Base-by-base conservation (phyloP, 441 rosid genomes). In the Viola pubescens region DNA sequence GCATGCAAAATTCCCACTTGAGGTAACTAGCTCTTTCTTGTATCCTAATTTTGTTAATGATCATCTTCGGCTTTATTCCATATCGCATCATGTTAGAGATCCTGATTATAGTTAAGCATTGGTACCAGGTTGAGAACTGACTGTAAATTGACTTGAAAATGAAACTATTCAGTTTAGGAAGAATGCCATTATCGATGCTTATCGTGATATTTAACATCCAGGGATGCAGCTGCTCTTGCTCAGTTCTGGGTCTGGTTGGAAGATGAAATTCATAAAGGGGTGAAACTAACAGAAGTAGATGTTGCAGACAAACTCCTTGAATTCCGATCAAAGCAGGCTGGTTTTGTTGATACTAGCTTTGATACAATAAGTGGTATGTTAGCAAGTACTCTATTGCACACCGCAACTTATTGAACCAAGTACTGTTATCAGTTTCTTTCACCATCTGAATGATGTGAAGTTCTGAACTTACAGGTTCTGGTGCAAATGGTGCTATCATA, bases 181-280 rank as follows among this genome's bases (percentile, higher is more conserved):
- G 26, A 19, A 19, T 19, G 26, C 26, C 26, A 19, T 19, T 19
- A 19, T 19, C 26, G 26, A 19, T 19, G 54, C 47, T 53, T 54
- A 37, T 49, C 45, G 19, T 16, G n/a, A 62, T 60, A 52, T 10
- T 69, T 37, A 60, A 54, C 60, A 48, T 73, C 73, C 83, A 94
- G 97, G 73, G 98, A 94, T 82, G 98, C 98, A 61, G 94, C 95
- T 68, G 97, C 98, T 61, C 68, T 94, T 52, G 85, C 92, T 67
- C 85, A 82, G 57, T 89, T 94, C 73, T 89, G 98, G 98, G 79
- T 67, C 54, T 94, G 98, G 98, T 69, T 94, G 68, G 98, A 94
- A 74, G 83, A 81, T 51, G 95, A 89, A 79, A 78, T 94, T 68
- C 74, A 56, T 38, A 82, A 74, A 54, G 82, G 70, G 73, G 76